Conservation (phyloP, 352 stramenopile species). For the Blastocystis sp. region DNA sequence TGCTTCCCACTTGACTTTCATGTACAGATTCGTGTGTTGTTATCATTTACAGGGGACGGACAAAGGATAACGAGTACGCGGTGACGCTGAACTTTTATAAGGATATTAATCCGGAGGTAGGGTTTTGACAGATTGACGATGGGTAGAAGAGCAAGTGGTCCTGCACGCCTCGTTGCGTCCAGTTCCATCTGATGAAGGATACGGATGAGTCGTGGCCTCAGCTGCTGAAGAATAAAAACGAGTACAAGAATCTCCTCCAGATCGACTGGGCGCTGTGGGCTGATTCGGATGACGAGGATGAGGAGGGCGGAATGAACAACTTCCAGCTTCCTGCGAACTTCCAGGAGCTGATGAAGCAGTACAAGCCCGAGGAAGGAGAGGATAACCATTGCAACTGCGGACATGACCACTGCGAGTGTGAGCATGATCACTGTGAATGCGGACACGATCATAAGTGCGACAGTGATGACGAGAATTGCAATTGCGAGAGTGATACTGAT, state of each 20-base stretch:
- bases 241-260: constrained; percentile 44
- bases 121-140: background rate
- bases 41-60: constrained; percentile 10
- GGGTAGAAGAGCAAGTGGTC: constrained; percentile 42
- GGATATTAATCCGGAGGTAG: constrained; percentile 30
- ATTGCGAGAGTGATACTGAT: background rate
- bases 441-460: background rate
- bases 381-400: background rate
- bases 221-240: constrained; percentile 51
- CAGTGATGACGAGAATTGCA: background rate
- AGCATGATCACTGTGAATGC: background rate
- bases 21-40: background rate
- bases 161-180: background rate
- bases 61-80: constrained; percentile 36
- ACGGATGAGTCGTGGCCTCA: constrained; percentile 13
- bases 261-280: constrained; percentile 41
- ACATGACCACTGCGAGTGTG: background rate
- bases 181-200: constrained; percentile 43
- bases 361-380: background rate
- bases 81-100: constrained; percentile 26
- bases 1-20: constrained; percentile 9
- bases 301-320: background rate
- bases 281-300: constrained; percentile 52
- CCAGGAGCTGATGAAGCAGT: constrained; percentile 37
- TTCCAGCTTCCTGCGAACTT: constrained; percentile 2